A percentile compares a stretch with the other conserved stretches of the same genome.
phyloP scores from a whole-genome alignment of 257 asterid species.

The Gentiana straminea region DNA sequence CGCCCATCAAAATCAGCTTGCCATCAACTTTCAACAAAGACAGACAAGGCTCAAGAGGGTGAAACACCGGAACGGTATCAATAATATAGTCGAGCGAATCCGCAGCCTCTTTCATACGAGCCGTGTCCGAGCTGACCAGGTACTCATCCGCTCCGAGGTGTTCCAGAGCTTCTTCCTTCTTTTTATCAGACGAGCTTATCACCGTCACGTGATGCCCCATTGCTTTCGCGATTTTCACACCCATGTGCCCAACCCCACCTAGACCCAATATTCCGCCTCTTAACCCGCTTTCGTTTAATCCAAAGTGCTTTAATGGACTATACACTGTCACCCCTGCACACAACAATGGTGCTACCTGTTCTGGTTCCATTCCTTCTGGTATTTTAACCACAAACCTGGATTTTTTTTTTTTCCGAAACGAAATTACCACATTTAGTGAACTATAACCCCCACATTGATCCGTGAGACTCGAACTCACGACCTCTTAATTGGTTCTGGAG shows the following conservation, averaged over 20 bases:
- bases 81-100: slow-evolving; percentile 84
- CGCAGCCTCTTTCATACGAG: slow-evolving; percentile 42
- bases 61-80: slow-evolving; percentile 74
- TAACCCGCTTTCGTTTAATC: slow-evolving; percentile 51
- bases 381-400: slow-evolving; percentile 77
- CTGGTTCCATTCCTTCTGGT: slow-evolving; percentile 81
- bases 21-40: slow-evolving; percentile 76
- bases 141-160: slow-evolving; percentile 89
- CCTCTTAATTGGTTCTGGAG: too few species aligned
- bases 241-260: slow-evolving; percentile 99
- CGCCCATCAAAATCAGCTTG: slow-evolving; percentile 84
- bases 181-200: slow-evolving; percentile 76
- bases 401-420: background rate
- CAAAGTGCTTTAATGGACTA: slow-evolving; percentile 84
- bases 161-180: slow-evolving; percentile 63
- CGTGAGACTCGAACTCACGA: too few species aligned
- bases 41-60: slow-evolving; percentile 80
- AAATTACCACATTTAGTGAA: too few species aligned
- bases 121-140: slow-evolving; percentile 61
- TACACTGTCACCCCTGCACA: slow-evolving; percentile 90
- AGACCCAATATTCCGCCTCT: slow-evolving; percentile 81
- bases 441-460: too few species aligned
- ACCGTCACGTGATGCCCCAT: slow-evolving; percentile 87
- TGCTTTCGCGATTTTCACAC: slow-evolving; percentile 87
- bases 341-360: slow-evolving; percentile 86